Base-by-base conservation (phyloP, 106 monocot genomes). In the Ottelia alismoides region DNA sequence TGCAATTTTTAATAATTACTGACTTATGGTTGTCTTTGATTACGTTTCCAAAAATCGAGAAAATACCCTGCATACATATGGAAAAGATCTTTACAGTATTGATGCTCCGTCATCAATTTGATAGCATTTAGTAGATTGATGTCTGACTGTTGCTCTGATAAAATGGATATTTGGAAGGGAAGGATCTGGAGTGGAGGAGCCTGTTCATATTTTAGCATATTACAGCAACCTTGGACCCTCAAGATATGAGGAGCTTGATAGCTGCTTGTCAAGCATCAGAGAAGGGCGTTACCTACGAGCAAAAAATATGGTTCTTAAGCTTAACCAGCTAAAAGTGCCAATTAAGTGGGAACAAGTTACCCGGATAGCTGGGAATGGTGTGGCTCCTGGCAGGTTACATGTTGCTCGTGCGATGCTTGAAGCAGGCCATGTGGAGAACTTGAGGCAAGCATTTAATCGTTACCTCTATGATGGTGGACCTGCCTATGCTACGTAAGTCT, bases 341-440 rank as follows among this genome's bases (percentile, higher is more conserved):
- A 40, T 96, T 17, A 82, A 79, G 27, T 96, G 88, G 96, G 96
- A 96, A 29, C 61, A 78, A 56, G 70, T 96, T 11, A 44, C 57
- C 20, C 76, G 67, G 74, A 96, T 85, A 61, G 96, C 88, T 45
- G 96, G 96, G 1, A 57, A 74, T 58, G 89, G 89, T 22, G 88
- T 96, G 20, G 96, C 96, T n/a, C 96, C 96, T 5, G 96, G 96
- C 40, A 65, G 96, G 69, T 47, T 96, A 26, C 96, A 96, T 78
- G 67, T 96, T 2, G 96, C 96, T 40, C 72, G 96, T 52, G 96
- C 85, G 3, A 81, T 96, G 89, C 79, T 96, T 44, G 82, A 89
- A 65, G 84, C 81, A 54, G 85, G 96, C 21, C 66, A 96, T 79
- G 88, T 96, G 2, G 74, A 82, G 55, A 76, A 85, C 47, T 31